Evolutionary conservation across 768 basidiomycete species (phyloP).

Genomic region (Russula sp.): DNA sequence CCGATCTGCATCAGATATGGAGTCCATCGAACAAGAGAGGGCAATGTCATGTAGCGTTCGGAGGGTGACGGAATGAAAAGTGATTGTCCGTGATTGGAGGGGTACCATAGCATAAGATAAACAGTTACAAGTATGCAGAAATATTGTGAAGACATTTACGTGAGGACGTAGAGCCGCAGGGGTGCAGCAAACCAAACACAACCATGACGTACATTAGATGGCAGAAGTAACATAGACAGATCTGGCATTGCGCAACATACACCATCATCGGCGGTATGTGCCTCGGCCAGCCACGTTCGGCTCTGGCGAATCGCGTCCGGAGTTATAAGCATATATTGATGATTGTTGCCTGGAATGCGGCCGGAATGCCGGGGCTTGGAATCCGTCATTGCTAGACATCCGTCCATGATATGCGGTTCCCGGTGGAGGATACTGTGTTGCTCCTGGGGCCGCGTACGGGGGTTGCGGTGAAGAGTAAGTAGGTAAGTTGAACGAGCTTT

Average conservation of each 20-base stretch:
- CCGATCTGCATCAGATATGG: not conserved
- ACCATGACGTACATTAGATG: not conserved
- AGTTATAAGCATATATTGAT: slow-evolving; percentile 22
- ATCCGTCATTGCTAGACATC: slow-evolving; percentile 31
- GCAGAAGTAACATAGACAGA: not conserved
- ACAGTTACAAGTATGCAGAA: not conserved
- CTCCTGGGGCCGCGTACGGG: slow-evolving; percentile 19
- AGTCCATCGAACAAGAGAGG: not conserved
- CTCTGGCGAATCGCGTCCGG: slow-evolving; percentile 18
- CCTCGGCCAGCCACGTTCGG: slow-evolving; percentile 10
- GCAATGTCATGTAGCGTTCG: not conserved
- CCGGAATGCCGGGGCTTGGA: slow-evolving; percentile 56
- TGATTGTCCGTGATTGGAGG: not conserved
- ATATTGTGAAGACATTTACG: not conserved
- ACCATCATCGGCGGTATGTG: slow-evolving; percentile 6
- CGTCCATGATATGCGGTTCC: slow-evolving; percentile 37
- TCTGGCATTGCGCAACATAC: not conserved
- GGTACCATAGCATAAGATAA: not conserved
- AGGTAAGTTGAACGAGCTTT: slow-evolving; percentile 6
- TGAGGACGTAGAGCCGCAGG: not conserved
- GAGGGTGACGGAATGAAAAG: not conserved
- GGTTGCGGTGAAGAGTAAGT: slow-evolving; percentile 21
- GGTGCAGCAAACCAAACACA: not conserved
- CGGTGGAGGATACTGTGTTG: slow-evolving; percentile 32
- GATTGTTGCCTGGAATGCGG: slow-evolving; percentile 32